These are phyloP conservation scores for Jacaranda mimosifolia DNA, from an alignment of 257 asterid species.

Conservation along the genomic window DNA sequence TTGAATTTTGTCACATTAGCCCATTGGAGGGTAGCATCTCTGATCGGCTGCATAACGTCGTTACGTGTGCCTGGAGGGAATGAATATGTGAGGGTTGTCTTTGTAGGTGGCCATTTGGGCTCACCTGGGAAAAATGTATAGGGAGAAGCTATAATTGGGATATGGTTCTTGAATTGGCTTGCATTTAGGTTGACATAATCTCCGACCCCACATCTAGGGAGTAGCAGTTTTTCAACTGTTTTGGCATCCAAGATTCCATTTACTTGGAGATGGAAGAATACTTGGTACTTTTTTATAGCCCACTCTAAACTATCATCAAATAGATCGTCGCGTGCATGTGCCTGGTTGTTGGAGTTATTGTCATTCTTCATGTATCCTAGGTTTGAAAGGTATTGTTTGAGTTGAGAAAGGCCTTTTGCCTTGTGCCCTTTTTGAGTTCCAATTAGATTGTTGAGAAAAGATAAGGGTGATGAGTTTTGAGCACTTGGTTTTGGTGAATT, in stretches of 20 bases:
- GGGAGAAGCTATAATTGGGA: not conserved
- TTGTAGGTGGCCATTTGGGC: constrained; percentile 30
- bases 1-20: constrained; percentile 11
- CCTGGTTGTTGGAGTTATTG: not conserved
- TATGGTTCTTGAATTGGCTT: not conserved
- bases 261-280: not conserved
- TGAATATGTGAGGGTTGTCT: constrained; percentile 23
- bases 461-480: not conserved
- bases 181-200: not conserved
- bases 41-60: not conserved
- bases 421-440: constrained; percentile 2
- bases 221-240: constrained; percentile 14
- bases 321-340: not conserved
- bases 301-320: constrained; percentile 12
- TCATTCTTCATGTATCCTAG: constrained; percentile 5
- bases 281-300: constrained; percentile 20
- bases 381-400: constrained; percentile 13
- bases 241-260: constrained; percentile 12
- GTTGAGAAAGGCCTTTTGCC: not conserved
- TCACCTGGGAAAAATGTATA: constrained; percentile 11
- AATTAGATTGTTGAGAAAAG: not conserved
- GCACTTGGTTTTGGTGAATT: too few species aligned
- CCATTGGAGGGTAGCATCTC: constrained; percentile 20
- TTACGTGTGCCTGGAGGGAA: not conserved
- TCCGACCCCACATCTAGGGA: constrained; percentile 29